Base-by-base conservation (phyloP, 164 flowering plant species). In the Chimonanthus salicifolius region DNA sequence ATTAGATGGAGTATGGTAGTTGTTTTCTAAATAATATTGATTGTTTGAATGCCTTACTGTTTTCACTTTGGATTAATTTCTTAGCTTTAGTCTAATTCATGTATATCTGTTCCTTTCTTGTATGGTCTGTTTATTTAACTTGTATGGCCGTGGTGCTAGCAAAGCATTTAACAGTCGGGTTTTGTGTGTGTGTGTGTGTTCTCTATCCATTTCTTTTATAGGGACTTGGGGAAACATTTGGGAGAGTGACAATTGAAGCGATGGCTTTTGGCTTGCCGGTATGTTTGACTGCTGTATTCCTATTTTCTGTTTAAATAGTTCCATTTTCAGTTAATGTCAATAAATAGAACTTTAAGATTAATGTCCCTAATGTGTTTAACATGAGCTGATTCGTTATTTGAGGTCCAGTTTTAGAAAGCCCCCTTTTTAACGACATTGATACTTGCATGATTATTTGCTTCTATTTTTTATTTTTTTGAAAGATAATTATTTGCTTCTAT, bases 221-320 rank as follows among this genome's bases (percentile, higher is more conserved):
- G 99, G 99, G 98, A 66, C 69, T 85, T 50, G 98, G 98, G 69
- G 98, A 94, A 85, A 96, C 99, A 73, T 96, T 96, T 84, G 99
- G 98, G 58, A 84, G 98, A 76, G 99, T 94, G 74, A 96, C 99
- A 21, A 84, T 96, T 77, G 99, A 96, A 85, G 98, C 98, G 51
- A 94, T 94, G 99, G 97, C 99, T 71, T 96, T 89, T 83, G 97
- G 98, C 71, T 89, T 96, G 75, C 98, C 99, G 82, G 99, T 96
- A 89, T 62, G 84, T 11, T 46, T 33, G 33, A 67, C 67, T 74
- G 48, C 7, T 71, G 9, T 47, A 5, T 58, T 15, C 64, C 13
- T 60, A 15, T 10, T 46, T 74, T 58, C 63, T 46, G 64, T 71
- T 67, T 49, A 63, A 72, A 54, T 58, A 69, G 73, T 66, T 73